These are phyloP conservation scores for Pythium inflatum DNA, from an alignment of 352 stramenopile genomes.

Conservation along the genomic window DNA sequence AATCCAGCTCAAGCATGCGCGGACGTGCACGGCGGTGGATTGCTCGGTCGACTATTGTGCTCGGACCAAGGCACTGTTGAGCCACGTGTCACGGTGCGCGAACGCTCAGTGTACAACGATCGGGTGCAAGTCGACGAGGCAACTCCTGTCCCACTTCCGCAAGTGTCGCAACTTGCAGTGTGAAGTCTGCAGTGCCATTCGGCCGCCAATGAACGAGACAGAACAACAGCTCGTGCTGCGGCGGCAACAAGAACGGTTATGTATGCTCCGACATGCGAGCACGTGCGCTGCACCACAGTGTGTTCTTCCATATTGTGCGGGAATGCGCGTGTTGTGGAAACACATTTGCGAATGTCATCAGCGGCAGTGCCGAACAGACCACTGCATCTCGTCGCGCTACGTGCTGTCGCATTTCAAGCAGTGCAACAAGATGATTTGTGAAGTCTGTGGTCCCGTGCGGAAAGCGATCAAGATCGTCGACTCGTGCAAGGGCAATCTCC, in stretches of 20 bases:
- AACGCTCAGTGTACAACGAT: constrained; percentile 87
- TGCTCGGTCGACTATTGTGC: constrained; percentile 84
- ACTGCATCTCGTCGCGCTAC: constrained; percentile 89
- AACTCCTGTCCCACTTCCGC: constrained; percentile 86
- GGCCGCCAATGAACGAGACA: constrained; percentile 86
- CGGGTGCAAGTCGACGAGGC: constrained; percentile 85
- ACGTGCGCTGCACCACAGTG: constrained; percentile 73
- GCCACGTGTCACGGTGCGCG: constrained; percentile 82
- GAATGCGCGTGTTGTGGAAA: constrained; percentile 91
- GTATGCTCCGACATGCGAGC: constrained; percentile 86
- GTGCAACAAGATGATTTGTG: constrained; percentile 92
- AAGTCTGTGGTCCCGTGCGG: constrained; percentile 85
- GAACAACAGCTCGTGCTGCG: constrained; percentile 86
- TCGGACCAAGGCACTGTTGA: constrained; percentile 77
- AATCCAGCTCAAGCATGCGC: constrained; percentile 87
- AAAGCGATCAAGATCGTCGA: constrained; percentile 90
- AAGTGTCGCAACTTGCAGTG: constrained; percentile 89
- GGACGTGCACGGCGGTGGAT: constrained; percentile 75
- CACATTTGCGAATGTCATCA: constrained; percentile 92
- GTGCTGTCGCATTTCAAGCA: constrained; percentile 91
- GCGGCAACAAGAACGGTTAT: constrained; percentile 84
- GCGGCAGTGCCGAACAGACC: constrained; percentile 82
- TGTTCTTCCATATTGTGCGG: constrained; percentile 80
- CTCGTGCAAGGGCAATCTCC: constrained; percentile 73
- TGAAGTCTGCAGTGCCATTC: constrained; percentile 87